A percentile compares a stretch with the other conserved stretches of the same genome.
Evolutionary conservation across 257 asterid species (phyloP).

Genomic region (Echites panduratus): DNA sequence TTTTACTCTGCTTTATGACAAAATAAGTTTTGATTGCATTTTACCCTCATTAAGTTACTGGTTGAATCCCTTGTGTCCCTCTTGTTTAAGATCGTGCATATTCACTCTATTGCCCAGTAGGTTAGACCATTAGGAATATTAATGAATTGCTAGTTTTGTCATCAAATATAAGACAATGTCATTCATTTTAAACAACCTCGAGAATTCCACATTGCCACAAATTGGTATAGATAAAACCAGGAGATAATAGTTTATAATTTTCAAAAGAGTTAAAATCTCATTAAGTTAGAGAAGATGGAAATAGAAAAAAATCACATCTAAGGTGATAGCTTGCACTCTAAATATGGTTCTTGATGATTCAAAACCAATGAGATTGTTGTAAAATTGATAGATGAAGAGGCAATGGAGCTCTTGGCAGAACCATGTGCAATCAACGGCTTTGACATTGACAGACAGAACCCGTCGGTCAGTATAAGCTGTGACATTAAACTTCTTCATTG

Average conservation of each 20-base stretch:
- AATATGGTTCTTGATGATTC: conserved; percentile 12
- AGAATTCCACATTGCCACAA: too few relatives aligned
- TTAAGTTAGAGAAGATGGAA: too few relatives aligned
- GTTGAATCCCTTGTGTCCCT: too few relatives aligned
- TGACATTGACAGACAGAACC: conserved; percentile 78
- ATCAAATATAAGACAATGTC: too few relatives aligned
- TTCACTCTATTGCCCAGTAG: too few relatives aligned
- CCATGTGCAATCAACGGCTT: conserved; percentile 91
- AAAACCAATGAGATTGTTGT: conserved; percentile 14
- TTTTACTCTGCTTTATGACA: neutral
- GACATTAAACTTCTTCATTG: neutral
- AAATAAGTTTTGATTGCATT: neutral
- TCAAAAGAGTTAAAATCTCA: too few relatives aligned
- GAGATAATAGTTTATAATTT: too few relatives aligned
- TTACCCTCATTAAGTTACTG: neutral
- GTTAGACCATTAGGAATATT: too few relatives aligned
- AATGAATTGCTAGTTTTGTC: too few relatives aligned
- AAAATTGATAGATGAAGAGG: conserved; percentile 56
- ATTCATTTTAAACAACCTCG: too few relatives aligned
- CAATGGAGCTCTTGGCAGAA: conserved; percentile 76
- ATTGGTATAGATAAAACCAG: too few relatives aligned
- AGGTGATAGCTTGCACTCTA: neutral
- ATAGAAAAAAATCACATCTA: neutral
- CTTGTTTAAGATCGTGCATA: too few relatives aligned
- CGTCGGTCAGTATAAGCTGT: conserved; percentile 46